These are phyloP conservation scores for Alternaria solani DNA, from an alignment of 2,329 filamentous ascomycete species.

Conservation along the genomic window DNA sequence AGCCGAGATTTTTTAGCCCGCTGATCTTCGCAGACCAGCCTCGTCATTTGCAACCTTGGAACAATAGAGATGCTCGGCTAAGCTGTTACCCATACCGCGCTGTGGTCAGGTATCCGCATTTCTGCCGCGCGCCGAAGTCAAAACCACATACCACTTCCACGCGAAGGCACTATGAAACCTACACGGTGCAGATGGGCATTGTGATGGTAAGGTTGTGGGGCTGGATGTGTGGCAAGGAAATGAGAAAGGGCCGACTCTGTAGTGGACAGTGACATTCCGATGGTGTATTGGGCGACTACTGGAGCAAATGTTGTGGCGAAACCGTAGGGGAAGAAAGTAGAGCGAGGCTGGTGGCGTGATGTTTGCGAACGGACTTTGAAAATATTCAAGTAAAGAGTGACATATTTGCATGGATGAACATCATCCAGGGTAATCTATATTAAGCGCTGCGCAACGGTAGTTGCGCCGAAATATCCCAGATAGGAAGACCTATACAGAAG, in stretches of 20 bases:
- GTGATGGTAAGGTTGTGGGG: background rate
- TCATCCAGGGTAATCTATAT: background rate
- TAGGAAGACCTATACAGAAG: background rate
- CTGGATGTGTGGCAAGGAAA: background rate
- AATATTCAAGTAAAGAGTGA: background rate
- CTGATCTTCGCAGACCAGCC: slow-evolving; percentile 4
- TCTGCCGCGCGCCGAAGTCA: slow-evolving; percentile 4
- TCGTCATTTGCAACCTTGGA: background rate
- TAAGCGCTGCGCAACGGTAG: background rate
- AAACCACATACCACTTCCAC: slow-evolving; percentile 7
- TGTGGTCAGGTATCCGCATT: background rate
- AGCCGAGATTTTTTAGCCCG: background rate
- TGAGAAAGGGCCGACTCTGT: background rate
- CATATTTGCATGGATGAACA: background rate
- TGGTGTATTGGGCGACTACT: background rate
- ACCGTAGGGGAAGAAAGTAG: background rate
- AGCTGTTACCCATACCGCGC: background rate
- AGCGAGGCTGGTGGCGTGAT: slow-evolving; percentile 1
- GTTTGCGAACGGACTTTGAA: background rate
- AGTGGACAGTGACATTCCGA: background rate
- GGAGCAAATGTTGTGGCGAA: background rate
- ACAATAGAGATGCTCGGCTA: slow-evolving; percentile 1
- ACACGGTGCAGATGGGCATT: background rate
- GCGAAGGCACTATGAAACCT: slow-evolving; percentile 3
- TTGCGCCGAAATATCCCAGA: background rate